Base-by-base conservation (phyloP, 805 yeast species). In the Starmerella khaoyaiensis region DNA sequence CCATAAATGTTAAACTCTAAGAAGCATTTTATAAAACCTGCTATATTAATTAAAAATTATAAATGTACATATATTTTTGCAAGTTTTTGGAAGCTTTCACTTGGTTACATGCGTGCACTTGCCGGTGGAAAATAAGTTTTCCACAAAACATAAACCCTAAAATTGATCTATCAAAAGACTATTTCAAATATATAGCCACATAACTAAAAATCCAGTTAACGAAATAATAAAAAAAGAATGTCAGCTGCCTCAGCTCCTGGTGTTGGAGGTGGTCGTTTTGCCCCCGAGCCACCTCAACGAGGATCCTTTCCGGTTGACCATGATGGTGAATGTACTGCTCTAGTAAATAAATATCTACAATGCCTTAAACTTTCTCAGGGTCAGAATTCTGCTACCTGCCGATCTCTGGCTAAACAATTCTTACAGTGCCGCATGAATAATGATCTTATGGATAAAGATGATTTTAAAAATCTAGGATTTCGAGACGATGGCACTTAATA, bases 301-400 rank as follows among this genome's bases (percentile, higher is more conserved):
- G 98, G 98, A 0, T 82, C 97, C 0, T 87, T 87, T 58, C 98
- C 97, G 0, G 63, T 87, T 31, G 98, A 87, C 53, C 98, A 87
- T 53, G 76, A 71, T 42, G 70, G 69, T 6, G 97, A 90, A 46
- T 87, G 97, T 54, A 72, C 74, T 17, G 64, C 65, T 17, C 70
- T 73, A 40, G 90, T 86, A 90, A 55, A 67, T 30, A 71, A 70
- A 32, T 87, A 87, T 55, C 62, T 87, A 45, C 62, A 72, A 32
- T 87, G 98, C 60, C 62, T 87, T 59, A 76, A 79, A 53, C 62
- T 74, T 22, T 82, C 84, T 12, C 68, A 68, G 39, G 87, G 87
- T 41, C 75, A 76, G 48, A 84, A 87, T 57, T 87, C 96, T 4
- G 79, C 84, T n/a, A 82, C 83, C 57, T 86, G 98, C 58, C 64